These are phyloP conservation scores for Ceratobasidium sp. DNA, from an alignment of 1,284 basidiomycete genomes.

Conservation along the genomic window DNA sequence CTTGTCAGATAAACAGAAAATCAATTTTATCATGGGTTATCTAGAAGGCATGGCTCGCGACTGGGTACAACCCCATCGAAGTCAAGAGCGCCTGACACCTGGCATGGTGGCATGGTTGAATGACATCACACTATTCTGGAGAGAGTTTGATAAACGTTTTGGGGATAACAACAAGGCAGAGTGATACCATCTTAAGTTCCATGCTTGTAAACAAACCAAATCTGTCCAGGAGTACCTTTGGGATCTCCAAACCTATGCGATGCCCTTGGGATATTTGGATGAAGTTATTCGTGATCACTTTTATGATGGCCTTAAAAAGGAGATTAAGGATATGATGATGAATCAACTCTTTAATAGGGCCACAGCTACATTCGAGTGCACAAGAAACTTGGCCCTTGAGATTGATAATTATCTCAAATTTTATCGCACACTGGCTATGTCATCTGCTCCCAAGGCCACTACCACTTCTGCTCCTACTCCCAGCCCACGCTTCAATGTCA, in stretches of 20 bases:
- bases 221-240: constrained; percentile 11
- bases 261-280: not conserved
- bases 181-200: not conserved
- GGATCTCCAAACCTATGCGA: not conserved
- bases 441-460: no score
- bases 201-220: not conserved
- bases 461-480: no score
- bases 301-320: not conserved
- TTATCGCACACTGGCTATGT: no score
- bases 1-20: not conserved
- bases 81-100: not conserved
- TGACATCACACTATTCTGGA: constrained; percentile 4
- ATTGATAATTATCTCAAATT: no score
- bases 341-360: no score
- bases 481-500: no score
- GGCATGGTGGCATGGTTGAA: not conserved
- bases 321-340: not conserved
- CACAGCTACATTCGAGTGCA: no score
- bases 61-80: not conserved
- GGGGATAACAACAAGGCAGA: not conserved
- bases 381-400: no score
- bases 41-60: not conserved
- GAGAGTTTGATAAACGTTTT: not conserved
- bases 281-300: not conserved
- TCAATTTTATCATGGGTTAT: not conserved